Base-by-base conservation (phyloP, 1,284 basidiomycete genomes). In the Microbotryum intermedium region DNA sequence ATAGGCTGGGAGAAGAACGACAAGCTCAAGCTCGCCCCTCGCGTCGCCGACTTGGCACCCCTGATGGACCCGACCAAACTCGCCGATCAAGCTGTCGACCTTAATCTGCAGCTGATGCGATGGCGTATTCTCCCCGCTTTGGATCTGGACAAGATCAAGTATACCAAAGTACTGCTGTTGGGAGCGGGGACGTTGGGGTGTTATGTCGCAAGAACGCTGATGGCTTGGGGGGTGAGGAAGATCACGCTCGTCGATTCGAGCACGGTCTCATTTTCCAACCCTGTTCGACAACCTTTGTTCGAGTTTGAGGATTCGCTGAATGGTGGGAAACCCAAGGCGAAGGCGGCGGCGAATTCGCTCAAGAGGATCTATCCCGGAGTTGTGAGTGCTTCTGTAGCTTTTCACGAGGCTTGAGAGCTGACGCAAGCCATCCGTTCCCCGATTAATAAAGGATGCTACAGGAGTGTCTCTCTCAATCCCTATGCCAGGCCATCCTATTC, bases 151-250 rank as follows among this genome's bases (percentile, higher is more conserved):
- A 88, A 85, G 74, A 82, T 99, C 28, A 83, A 89, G 2, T 73
- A 74, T 0, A 91, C 90, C 0, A 82, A 79, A 53, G 95, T 90
- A 73, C 78, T 98, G 1, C 77, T 97, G 2, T 83, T 98, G 0
- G 95, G 94, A 5, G 92, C 94, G 0, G 94, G 95, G 0, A 98
- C 95, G 0, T 79, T 98, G 16, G 95, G 95, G 0, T 98, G 95
- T 74, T 97, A 97, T 71, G 93, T 97, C 20, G 85, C 93, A 0
- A 78, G 91, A 21, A 84, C 85, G 3, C 78, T 97, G 16, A 88
- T 97, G 84, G 91, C 85, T 2, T 98, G 94, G 94, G 94, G 94
- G 8, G 85, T 97, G 4, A 82, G 90, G 8, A 90, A 82, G 21
- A 95, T 98, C 71, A 94, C 92, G 0, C 83, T 98, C 55, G 84